These are phyloP conservation scores for Trypanosoma grayi DNA, from an alignment of 208 protist genomes.

Conservation along the genomic window DNA sequence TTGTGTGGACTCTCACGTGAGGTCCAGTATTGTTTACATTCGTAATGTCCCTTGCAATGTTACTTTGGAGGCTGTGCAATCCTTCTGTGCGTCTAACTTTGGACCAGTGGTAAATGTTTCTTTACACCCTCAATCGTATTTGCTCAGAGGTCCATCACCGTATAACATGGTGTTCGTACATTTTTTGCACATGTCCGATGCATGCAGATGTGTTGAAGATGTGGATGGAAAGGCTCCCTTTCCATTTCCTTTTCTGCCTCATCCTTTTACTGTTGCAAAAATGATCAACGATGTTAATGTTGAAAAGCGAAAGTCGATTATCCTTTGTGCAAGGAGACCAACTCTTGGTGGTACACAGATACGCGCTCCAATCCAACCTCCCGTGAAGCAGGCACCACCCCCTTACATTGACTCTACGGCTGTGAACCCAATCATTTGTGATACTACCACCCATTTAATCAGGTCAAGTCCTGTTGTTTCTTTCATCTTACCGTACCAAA, in stretches of 20 bases:
- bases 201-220: conserved; percentile 17
- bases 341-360: background rate
- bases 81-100: conserved; percentile 21
- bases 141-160: conserved; percentile 19
- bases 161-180: conserved; percentile 28
- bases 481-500: conserved; percentile 13
- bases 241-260: conserved; percentile 13
- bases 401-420: conserved; percentile 8
- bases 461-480: conserved; percentile 4
- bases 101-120: conserved; percentile 11
- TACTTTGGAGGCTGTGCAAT: conserved; percentile 1
- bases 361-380: background rate
- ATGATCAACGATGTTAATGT: conserved; percentile 21
- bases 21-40: conserved; percentile 27
- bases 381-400: background rate
- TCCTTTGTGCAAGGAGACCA: conserved; percentile 16
- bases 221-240: conserved; percentile 29
- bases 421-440: conserved; percentile 7
- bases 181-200: conserved; percentile 12
- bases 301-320: conserved; percentile 26
- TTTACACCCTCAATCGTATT: conserved; percentile 19
- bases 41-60: conserved; percentile 21
- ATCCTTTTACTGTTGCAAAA: conserved; percentile 23
- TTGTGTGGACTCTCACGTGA: conserved; percentile 20
- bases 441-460: conserved; percentile 5